A percentile compares a stretch with the other conserved stretches of the same genome.
Conservation (phyloP, 345 rosid species). For the Hibiscus trionum region DNA sequence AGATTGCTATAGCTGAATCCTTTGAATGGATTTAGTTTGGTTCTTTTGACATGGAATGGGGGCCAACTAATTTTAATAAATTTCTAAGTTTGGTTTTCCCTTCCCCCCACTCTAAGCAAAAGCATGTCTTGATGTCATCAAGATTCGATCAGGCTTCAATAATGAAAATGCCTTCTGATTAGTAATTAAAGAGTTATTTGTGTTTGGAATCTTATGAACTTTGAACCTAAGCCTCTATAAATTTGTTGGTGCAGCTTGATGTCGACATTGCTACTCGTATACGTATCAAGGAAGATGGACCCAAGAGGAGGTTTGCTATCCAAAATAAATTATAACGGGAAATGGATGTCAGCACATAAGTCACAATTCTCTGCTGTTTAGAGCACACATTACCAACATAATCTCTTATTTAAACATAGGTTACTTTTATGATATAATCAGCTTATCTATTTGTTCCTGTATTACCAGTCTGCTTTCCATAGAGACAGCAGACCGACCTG, state of each 20-base stretch:
- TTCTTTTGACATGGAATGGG: not conserved
- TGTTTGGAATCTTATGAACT: no score
- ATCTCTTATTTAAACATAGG: not conserved
- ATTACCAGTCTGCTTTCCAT: conserved; percentile 64
- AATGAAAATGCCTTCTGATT: not conserved
- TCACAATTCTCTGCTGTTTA: not conserved
- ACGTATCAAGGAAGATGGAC: conserved; percentile 71
- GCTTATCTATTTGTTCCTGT: conserved; percentile 8
- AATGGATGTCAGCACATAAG: conserved; percentile 5
- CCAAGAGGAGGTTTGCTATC: conserved; percentile 63
- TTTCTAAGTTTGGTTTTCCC: not conserved
- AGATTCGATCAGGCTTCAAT: not conserved
- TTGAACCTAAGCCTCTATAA: conserved; percentile 1
- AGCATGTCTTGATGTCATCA: not conserved
- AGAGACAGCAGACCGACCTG: conserved; percentile 96
- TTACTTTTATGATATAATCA: not conserved
- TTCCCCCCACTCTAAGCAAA: not conserved
- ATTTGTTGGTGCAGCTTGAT: conserved; percentile 59
- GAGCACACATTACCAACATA: not conserved
- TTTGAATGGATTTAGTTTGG: not conserved
- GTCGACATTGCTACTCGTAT: conserved; percentile 79
- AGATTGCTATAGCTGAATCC: not conserved
- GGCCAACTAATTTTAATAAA: not conserved
- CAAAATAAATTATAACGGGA: not conserved
- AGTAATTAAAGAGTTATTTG: no score